A percentile compares a stretch with the other conserved stretches of the same genome.
Evolutionary conservation across 345 rosid species (phyloP).

Genomic region (Pistacia vera): DNA sequence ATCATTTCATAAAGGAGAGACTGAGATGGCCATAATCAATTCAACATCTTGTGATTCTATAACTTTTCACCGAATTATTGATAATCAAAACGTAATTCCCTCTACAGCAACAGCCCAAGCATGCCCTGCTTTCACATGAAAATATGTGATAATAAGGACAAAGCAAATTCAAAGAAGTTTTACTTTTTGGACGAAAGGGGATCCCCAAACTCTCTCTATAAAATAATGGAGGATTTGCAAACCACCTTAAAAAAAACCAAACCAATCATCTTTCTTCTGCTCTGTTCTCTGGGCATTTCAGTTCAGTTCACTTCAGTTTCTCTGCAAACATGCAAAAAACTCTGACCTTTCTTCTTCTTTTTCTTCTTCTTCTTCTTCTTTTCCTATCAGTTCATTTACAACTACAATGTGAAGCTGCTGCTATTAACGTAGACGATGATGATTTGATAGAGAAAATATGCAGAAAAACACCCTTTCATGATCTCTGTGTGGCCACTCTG

Average conservation of each 20-base stretch:
- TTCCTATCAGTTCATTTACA: conserved; percentile 15
- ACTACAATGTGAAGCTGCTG: conserved; percentile 1
- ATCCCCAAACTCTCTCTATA: conserved; percentile 1
- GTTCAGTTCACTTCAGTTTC: conserved; percentile 8
- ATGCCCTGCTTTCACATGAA: not conserved
- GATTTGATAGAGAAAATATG: conserved; percentile 56
- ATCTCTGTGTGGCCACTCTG: conserved; percentile 61
- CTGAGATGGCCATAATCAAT: too few relatives aligned
- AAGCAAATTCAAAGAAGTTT: not conserved
- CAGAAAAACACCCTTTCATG: conserved; percentile 71
- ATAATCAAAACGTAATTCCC: not conserved
- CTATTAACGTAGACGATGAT: conserved; percentile 13
- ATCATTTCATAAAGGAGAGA: too few relatives aligned
- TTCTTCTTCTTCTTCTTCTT: conserved; percentile 16
- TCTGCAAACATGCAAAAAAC: conserved; percentile 29
- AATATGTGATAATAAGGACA: conserved; percentile 1
- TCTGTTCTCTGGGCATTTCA: not conserved
- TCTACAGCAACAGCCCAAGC: not conserved
- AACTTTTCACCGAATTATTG: not conserved
- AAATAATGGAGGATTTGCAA: not conserved
- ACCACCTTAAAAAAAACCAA: not conserved
- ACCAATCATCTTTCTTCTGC: conserved; percentile 10
- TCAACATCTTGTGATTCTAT: too few relatives aligned
- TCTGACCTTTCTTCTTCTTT: conserved; percentile 13
- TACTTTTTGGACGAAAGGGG: not conserved